Conservation (phyloP, 352 stramenopile species). For the Ophiocytium majus region DNA sequence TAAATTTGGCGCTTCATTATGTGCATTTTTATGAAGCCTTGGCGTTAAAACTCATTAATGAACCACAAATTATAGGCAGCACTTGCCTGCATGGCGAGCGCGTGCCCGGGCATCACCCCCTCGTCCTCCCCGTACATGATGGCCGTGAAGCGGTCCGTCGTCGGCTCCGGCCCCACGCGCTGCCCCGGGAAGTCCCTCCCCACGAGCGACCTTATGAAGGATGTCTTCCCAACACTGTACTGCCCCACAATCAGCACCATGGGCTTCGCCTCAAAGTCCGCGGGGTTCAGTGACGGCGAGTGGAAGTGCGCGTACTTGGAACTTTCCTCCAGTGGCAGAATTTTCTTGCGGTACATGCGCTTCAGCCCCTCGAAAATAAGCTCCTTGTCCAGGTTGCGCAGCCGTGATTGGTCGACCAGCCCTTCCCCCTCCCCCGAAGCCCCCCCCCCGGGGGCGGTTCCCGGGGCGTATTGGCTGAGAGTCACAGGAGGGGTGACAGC, state of each 20-base stretch:
- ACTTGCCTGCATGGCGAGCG: conserved; percentile 55
- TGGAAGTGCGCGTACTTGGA: conserved; percentile 64
- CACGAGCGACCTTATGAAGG: conserved; percentile 73
- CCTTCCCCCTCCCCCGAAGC: conserved; percentile 5
- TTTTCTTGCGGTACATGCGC: conserved; percentile 58
- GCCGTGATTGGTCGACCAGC: conserved; percentile 25
- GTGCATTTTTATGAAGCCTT: too few relatives aligned
- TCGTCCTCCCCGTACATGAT: conserved; percentile 53
- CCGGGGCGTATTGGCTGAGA: conserved; percentile 44
- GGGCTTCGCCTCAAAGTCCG: conserved; percentile 92
- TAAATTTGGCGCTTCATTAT: too few relatives aligned
- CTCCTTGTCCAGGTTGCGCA: conserved; percentile 59
- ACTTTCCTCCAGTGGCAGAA: conserved; percentile 63
- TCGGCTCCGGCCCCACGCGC: conserved; percentile 95
- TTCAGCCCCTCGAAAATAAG: conserved; percentile 62
- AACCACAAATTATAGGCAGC: too few relatives aligned
- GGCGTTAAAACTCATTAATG: too few relatives aligned
- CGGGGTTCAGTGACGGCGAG: conserved; percentile 77
- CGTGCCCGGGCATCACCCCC: conserved; percentile 56
- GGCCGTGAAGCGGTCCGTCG: conserved; percentile 80
- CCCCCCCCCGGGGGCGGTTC: background rate
- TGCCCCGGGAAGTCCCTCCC: conserved; percentile 91
- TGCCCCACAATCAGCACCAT: conserved; percentile 77
- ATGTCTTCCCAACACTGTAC: conserved; percentile 94
- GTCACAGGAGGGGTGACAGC: conserved; percentile 34